Conservation (phyloP, 2,329 filamentous ascomycete genomes). For the Fusarium sp. region DNA sequence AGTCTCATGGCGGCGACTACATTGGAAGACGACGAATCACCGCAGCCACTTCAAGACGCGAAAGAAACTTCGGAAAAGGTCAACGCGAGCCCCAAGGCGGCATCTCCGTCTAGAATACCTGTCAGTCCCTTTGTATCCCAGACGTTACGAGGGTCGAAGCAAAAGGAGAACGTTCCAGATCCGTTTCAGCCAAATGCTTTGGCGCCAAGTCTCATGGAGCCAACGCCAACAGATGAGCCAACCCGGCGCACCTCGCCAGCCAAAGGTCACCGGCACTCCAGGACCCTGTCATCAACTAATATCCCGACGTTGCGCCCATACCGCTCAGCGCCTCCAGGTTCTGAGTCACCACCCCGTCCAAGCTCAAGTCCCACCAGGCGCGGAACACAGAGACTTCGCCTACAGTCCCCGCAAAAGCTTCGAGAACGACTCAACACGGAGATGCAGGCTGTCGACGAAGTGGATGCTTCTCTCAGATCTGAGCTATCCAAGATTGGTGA, state of each 20-base stretch:
- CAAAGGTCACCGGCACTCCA: constrained; percentile 58
- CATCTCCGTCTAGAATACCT: constrained; percentile 65
- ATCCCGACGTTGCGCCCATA: constrained; percentile 67
- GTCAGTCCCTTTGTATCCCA: constrained; percentile 59
- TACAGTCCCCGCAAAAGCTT: constrained; percentile 79
- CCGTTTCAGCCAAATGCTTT: constrained; percentile 34
- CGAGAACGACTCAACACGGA: constrained; percentile 89
- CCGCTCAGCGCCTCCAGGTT: constrained; percentile 45
- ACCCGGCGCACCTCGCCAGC: constrained; percentile 42
- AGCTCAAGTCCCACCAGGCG: constrained; percentile 50
- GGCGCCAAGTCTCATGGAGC: constrained; percentile 35
- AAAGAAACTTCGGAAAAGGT: constrained; percentile 69
- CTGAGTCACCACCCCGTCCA: constrained; percentile 44
- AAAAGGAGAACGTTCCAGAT: constrained; percentile 60
- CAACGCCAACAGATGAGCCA: constrained; percentile 25
- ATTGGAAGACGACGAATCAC: constrained; percentile 57
- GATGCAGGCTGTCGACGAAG: constrained; percentile 78
- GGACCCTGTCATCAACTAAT: constrained; percentile 65
- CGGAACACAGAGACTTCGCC: constrained; percentile 68
- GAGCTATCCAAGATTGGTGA: constrained; percentile 85
- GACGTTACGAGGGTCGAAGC: constrained; percentile 58
- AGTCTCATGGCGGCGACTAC: constrained; percentile 73
- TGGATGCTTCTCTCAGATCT: constrained; percentile 76
- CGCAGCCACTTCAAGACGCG: constrained; percentile 66
- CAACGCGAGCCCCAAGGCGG: constrained; percentile 63